Evolutionary conservation across 495 filamentous ascomycete genomes (phyloP).

Genomic region (Zalerion maritima): DNA sequence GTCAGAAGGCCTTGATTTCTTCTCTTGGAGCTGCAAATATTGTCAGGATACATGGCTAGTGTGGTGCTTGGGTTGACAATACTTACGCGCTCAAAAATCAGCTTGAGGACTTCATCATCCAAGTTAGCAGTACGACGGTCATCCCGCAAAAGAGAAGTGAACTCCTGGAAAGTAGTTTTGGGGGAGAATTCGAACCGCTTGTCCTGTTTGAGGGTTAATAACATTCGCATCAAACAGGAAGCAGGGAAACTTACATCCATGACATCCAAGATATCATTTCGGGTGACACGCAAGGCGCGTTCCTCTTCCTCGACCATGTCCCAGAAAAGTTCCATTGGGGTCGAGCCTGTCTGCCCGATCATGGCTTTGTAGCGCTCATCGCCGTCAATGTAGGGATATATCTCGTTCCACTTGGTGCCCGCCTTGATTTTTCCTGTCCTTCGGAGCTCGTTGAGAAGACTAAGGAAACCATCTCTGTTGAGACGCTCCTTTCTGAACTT

Average conservation of each 20-base stretch:
- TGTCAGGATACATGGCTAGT: slow-evolving; percentile 11
- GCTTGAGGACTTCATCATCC: slow-evolving; percentile 53
- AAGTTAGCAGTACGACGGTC: slow-evolving; percentile 78
- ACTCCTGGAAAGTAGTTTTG: slow-evolving; percentile 79
- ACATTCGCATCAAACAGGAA: slow-evolving; percentile 5
- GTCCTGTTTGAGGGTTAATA: slow-evolving; percentile 40
- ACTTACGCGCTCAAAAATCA: slow-evolving; percentile 64
- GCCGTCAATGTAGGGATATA: slow-evolving; percentile 61
- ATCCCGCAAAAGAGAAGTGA: slow-evolving; percentile 56
- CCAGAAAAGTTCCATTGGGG: slow-evolving; percentile 92
- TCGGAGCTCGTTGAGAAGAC: slow-evolving; percentile 58
- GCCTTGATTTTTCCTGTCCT: slow-evolving; percentile 75
- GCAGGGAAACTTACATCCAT: slow-evolving; percentile 53
- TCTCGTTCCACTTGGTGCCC: slow-evolving; percentile 75
- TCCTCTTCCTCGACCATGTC: slow-evolving; percentile 93
- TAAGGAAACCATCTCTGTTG: slow-evolving; percentile 64
- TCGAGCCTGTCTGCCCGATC: slow-evolving; percentile 76
- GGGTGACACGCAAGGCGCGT: slow-evolving; percentile 57
- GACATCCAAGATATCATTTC: slow-evolving; percentile 80
- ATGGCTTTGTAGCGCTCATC: slow-evolving; percentile 77
- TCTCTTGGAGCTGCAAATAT: slow-evolving; percentile 53
- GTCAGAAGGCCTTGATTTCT: slow-evolving; percentile 54
- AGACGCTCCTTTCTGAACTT: slow-evolving; percentile 72
- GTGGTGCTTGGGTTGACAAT: not conserved
- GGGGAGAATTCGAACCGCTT: slow-evolving; percentile 78